These are phyloP conservation scores for Umbelopsis sp. DNA, from an alignment of 192 early-diverging fungal genomes.

Conservation along the genomic window DNA sequence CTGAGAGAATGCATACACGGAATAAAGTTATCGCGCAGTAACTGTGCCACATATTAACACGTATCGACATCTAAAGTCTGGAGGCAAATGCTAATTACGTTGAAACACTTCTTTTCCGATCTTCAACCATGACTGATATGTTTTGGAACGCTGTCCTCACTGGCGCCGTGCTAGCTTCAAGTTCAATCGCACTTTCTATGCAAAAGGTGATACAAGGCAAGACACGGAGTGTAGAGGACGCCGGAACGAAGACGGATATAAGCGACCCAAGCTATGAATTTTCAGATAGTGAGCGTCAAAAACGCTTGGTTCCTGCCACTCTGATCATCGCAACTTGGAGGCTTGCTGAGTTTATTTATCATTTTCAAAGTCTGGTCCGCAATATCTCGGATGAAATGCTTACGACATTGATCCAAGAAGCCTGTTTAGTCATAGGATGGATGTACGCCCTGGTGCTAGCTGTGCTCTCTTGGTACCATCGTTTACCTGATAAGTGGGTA, in stretches of 20 bases:
- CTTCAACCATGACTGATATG: background rate
- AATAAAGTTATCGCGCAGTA: too few relatives aligned
- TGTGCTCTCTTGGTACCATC: constrained; percentile 26
- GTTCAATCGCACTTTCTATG: background rate
- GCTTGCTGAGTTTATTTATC: background rate
- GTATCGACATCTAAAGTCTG: background rate
- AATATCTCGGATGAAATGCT: background rate
- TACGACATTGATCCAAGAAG: background rate
- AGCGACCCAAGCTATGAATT: background rate
- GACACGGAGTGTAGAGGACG: background rate
- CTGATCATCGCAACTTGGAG: too few relatives aligned
- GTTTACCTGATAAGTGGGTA: constrained; percentile 27
- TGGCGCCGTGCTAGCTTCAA: background rate
- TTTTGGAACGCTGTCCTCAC: constrained; percentile 1
- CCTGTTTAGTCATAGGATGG: constrained; percentile 16
- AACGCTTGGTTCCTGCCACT: background rate
- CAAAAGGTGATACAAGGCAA: background rate
- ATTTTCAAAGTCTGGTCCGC: background rate
- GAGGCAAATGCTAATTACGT: background rate
- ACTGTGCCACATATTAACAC: too few relatives aligned
- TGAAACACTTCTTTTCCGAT: background rate
- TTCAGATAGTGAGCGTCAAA: constrained; percentile 4
- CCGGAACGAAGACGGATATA: background rate
- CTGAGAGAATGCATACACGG: too few relatives aligned
- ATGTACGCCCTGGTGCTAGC: constrained; percentile 25